Evolutionary conservation across 306 rosid species (phyloP).

Genomic region (Herpetospermum pedunculosum): DNA sequence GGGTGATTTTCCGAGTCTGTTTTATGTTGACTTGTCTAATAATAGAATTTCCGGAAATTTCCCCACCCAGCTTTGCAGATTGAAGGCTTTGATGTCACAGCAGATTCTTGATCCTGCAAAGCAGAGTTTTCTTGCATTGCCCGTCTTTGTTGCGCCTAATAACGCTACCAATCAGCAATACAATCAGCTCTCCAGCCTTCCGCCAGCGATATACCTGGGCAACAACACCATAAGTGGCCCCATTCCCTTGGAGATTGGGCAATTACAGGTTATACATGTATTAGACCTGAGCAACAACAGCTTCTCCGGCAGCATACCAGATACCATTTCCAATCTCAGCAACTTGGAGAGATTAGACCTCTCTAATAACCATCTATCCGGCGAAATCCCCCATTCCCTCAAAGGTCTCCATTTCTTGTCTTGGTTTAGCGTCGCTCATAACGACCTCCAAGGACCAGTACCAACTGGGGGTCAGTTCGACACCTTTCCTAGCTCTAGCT

Average conservation of each 20-base stretch:
- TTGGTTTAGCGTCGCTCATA: slow-evolving; percentile 62
- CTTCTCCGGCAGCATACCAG: slow-evolving; percentile 67
- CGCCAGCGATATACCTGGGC: slow-evolving; percentile 61
- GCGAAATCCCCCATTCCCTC: slow-evolving; percentile 69
- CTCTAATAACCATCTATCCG: slow-evolving; percentile 53
- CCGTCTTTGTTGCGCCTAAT: slow-evolving; percentile 61
- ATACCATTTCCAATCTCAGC: slow-evolving; percentile 43
- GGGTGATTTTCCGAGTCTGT: slow-evolving; percentile 48
- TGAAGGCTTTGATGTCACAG: slow-evolving; percentile 32
- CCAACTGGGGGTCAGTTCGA: slow-evolving; percentile 77
- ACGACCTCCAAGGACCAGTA: slow-evolving; percentile 62
- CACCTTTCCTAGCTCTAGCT: slow-evolving; percentile 60
- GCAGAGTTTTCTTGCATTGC: slow-evolving; percentile 60
- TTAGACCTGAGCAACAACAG: slow-evolving; percentile 49
- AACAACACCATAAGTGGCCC: slow-evolving; percentile 50
- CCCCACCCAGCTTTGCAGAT: slow-evolving; percentile 44
- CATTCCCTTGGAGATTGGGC: slow-evolving; percentile 61
- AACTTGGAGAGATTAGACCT: slow-evolving; percentile 77
- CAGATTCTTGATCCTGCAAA: slow-evolving; percentile 20
- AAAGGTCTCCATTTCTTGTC: slow-evolving; percentile 66
- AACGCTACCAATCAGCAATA: slow-evolving; percentile 63
- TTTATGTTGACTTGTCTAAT: slow-evolving; percentile 67
- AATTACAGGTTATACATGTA: slow-evolving; percentile 42
- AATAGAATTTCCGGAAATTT: slow-evolving; percentile 46
- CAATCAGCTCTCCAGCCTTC: slow-evolving; percentile 66